Evolutionary conservation across 306 rosid genomes (phyloP), one percentile per base, ranked within the genome.

Genomic region (Cicer pinnatifidum): DNA sequence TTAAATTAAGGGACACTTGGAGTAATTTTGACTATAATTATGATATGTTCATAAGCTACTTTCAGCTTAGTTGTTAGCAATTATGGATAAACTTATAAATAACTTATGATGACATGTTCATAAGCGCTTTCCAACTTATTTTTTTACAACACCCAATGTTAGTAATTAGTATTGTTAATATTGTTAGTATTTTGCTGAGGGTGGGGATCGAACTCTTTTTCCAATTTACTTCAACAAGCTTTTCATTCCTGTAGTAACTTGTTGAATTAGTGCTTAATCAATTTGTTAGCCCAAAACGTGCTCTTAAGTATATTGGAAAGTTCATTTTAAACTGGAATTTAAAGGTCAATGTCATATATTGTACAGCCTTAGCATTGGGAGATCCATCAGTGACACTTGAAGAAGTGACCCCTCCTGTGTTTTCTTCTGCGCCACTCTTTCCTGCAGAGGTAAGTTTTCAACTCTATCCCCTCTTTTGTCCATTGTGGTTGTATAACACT

Each of bases 321-420:
- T 74, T 75, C 15, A 43, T 73, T 53, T 56, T 19, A 1, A 65
- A 38, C 63, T 72, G 19, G 41, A 53, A 43, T n/a, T 46, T 66
- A 46, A 35, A 72, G 19, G 28, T 37, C 53, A 58, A 11, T 76
- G 45, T n/a, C 17, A 17, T 59, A n/a, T 57, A 7, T 45, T 64
- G 69, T 73, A 60, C 90, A 94, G 99, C 97, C 41, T 78, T 77
- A 84, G 96, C 99, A 66, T 86, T 91, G 75, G 96, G 99, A 38
- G 99, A 91, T 85, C 85, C 96, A 64, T 79, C 93, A 8, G 91
- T 91, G 63, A 90, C 90, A 69, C 63, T 94, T 68, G 88, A 91
- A 79, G 82, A 89, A 80, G 97, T 94, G 52, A 94, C 99, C 57
- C 96, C 97, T 48, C 76, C 84, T 1, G 84, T 86, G 72, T 68